Conservation (phyloP, 176 grass and related monocot genomes). For the Ampelocalamus luodianensis region DNA sequence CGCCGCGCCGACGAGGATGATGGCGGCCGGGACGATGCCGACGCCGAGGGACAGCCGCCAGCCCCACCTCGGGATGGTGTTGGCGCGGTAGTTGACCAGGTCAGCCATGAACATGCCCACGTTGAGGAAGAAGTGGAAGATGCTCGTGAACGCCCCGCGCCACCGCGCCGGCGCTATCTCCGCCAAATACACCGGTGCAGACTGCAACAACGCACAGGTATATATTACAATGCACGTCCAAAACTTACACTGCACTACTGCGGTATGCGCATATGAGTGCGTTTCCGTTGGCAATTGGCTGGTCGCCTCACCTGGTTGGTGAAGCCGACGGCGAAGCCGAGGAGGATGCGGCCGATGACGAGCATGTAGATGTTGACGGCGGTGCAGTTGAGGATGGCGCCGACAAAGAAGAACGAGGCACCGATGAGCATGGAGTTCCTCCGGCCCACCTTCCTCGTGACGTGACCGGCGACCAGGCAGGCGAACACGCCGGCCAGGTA, state of each 20-base stretch:
- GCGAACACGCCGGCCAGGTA: constrained; percentile 74
- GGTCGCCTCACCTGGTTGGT: constrained; percentile 67
- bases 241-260: not conserved
- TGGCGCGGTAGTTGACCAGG: constrained; percentile 60
- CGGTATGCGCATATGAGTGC: not conserved
- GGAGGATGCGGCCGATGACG: constrained; percentile 76
- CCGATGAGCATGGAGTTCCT: constrained; percentile 76
- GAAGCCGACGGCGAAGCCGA: constrained; percentile 90
- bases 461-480: constrained; percentile 62
- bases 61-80: constrained; percentile 34
- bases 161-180: constrained; percentile 58
- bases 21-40: constrained; percentile 37
- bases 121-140: constrained; percentile 54
- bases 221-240: not conserved
- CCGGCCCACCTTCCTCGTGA: constrained; percentile 64
- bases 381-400: constrained; percentile 63
- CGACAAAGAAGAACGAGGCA: constrained; percentile 64
- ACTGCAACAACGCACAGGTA: not conserved
- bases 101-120: constrained; percentile 48
- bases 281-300: not conserved
- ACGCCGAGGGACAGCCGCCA: constrained; percentile 60
- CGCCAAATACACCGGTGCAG: constrained; percentile 50
- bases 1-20: constrained; percentile 35
- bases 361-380: constrained; percentile 82
- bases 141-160: constrained; percentile 58